Percentiles rank a stretch among this genome's conserved stretches.
These are phyloP conservation scores for Aspergillus hancockii DNA, from an alignment of 495 filamentous ascomycete genomes.

Conservation along the genomic window DNA sequence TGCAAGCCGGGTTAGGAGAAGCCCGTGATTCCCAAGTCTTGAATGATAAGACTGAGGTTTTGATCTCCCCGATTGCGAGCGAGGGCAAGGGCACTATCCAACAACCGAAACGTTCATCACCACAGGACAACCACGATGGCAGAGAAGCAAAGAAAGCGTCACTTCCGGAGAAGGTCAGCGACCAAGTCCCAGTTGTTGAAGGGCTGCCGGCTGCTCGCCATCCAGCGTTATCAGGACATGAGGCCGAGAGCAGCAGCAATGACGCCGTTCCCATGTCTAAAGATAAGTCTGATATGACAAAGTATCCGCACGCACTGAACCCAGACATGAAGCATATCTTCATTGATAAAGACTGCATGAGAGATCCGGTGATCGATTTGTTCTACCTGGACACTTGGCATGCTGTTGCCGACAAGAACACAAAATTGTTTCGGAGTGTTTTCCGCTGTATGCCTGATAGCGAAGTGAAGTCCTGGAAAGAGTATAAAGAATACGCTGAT, in stretches of 20 bases:
- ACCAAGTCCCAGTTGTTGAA: constrained; percentile 20
- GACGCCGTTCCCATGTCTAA: constrained; percentile 34
- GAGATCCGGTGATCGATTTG: constrained; percentile 75
- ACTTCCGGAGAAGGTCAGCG: constrained; percentile 39
- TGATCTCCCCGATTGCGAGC: constrained; percentile 57
- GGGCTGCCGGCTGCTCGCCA: constrained; percentile 55
- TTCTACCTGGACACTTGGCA: constrained; percentile 91
- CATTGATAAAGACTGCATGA: constrained; percentile 70
- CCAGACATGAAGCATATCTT: constrained; percentile 66
- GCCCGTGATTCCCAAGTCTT: constrained; percentile 70
- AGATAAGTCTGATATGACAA: constrained; percentile 43
- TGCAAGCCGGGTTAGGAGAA: constrained; percentile 53
- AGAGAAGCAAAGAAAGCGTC: constrained; percentile 42
- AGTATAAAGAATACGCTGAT: constrained; percentile 83
- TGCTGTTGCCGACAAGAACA: constrained; percentile 89
- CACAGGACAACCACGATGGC: constrained; percentile 23
- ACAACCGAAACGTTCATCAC: constrained; percentile 41
- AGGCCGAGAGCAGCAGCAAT: constrained; percentile 79
- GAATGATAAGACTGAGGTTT: constrained; percentile 60
- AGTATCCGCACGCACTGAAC: constrained; percentile 56
- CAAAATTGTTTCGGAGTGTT: constrained; percentile 85
- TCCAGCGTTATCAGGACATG: constrained; percentile 64
- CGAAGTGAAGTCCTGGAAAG: constrained; percentile 89
- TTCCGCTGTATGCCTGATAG: constrained; percentile 97
- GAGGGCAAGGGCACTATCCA: constrained; percentile 62